Base-by-base conservation (phyloP, 2,329 filamentous ascomycete species). In the Akanthomyces lecanii region DNA sequence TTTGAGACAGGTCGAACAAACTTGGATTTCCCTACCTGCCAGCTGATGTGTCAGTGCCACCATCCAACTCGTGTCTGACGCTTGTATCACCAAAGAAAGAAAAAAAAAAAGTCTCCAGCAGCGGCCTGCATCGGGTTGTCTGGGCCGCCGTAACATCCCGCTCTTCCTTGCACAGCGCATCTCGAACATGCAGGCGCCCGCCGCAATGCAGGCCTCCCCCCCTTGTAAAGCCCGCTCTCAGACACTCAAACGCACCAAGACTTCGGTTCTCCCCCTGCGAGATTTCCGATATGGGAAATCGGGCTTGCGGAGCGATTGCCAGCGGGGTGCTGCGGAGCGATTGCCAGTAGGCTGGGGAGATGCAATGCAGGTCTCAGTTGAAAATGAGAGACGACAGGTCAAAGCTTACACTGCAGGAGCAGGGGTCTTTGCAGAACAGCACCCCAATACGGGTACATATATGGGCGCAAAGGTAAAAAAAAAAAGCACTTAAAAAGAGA, bases 351-450 rank as follows among this genome's bases (percentile, higher is more conserved):
- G 33, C 7, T 7, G 8, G 6, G 8, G 8, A 36, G 33, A 36
- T 36, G 33, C 33, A 7, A 18, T 40, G 58, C 50, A 38, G 45
- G 48, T 61, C 48, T 53, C 58, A 61, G 47, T 50, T 53, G 5
- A 30, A 30, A 30, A 30, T 5, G 14, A n/a, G 16, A 36, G 25
- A 18, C 58, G 50, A 61, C 58, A 40, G 14, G 58, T 61, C 58
- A 54, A 54, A 50, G 28, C 58, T 61, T 36, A 38, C 50, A 45
- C 50, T 25, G 50, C 50, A 61, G 6, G 28, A 30, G 28, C 28
- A 30, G 28, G 28, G 28, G 28, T 30, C 28, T 6, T 6, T 30
- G 2, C 28, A 30, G 28, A 30, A 30, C 28, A 30, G 28, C 28
- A 2, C 28, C 28, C 28, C 28, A 30, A 30, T 30, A 30, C 6